Conservation (phyloP, 2,329 filamentous ascomycete species). For the Fusarium decemcellulare region DNA sequence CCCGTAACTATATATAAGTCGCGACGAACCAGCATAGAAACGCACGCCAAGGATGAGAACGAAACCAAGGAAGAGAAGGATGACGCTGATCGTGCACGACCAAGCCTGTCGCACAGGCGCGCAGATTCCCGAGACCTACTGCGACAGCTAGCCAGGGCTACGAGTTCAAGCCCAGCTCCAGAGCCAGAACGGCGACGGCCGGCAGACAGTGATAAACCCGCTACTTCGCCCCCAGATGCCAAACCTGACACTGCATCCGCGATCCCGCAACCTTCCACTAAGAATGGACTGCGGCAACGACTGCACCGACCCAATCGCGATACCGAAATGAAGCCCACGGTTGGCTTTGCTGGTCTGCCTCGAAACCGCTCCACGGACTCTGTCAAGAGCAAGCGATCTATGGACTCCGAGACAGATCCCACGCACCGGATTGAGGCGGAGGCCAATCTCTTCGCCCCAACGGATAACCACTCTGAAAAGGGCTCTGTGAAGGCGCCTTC, state of each 20-base stretch:
- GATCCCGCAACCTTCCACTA: constrained; percentile 34
- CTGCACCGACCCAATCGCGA: constrained; percentile 40
- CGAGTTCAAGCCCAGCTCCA: constrained; percentile 60
- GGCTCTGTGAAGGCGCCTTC: constrained; percentile 68
- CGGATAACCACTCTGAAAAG: constrained; percentile 69
- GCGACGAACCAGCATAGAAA: constrained; percentile 28
- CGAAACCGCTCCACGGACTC: constrained; percentile 63
- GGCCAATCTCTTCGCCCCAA: constrained; percentile 68
- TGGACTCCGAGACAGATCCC: constrained; percentile 67
- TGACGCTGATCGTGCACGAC: constrained; percentile 32
- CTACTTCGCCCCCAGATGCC: constrained; percentile 21
- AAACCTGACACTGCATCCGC: constrained; percentile 30
- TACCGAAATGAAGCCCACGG: constrained; percentile 54
- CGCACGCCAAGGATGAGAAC: constrained; percentile 8
- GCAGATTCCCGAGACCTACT: constrained; percentile 65
- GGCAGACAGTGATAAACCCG: constrained; percentile 31
- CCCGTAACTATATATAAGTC: constrained; percentile 58
- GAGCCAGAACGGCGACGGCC: constrained; percentile 43
- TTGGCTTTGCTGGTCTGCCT: constrained; percentile 63
- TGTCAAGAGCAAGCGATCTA: constrained; percentile 61
- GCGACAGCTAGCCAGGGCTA: constrained; percentile 63
- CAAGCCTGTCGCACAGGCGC: constrained; percentile 38
- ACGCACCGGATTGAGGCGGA: constrained; percentile 70
- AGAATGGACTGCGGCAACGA: constrained; percentile 30
- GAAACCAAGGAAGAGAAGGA: constrained; percentile 19